phyloP scores from a whole-genome alignment of 1,284 basidiomycete genomes.

The Cutaneotrichosporon sp. region DNA sequence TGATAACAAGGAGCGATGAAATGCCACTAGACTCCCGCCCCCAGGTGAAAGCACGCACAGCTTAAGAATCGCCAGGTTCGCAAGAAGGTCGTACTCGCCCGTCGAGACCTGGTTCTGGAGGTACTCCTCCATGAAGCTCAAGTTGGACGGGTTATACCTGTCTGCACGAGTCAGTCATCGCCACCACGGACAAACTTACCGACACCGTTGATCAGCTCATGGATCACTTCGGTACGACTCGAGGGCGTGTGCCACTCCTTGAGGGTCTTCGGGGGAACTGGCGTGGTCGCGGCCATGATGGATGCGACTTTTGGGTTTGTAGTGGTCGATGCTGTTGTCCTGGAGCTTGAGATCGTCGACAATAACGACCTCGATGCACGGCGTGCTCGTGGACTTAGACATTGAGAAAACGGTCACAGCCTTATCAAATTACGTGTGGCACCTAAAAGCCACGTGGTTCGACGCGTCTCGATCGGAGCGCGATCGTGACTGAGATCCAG shows the following conservation, averaged over 20 bases:
- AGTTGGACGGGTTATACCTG: conserved; percentile 92
- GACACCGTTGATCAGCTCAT: conserved; percentile 84
- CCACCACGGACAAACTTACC: conserved; percentile 55
- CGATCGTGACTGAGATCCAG: background rate
- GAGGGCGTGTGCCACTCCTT: conserved; percentile 55
- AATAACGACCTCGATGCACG: background rate
- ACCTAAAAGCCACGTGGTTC: background rate
- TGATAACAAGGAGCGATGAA: too few relatives aligned
- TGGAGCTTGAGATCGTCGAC: conserved; percentile 2
- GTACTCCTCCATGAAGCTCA: conserved; percentile 89
- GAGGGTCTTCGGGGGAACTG: conserved; percentile 37
- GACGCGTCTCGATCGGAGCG: conserved; percentile 3
- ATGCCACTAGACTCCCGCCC: background rate
- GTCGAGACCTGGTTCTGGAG: conserved; percentile 84
- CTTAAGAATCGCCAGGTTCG: conserved; percentile 77
- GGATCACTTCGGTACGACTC: conserved; percentile 75
- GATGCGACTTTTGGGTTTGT: conserved; percentile 11
- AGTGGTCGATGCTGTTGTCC: background rate
- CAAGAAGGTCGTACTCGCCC: conserved; percentile 86
- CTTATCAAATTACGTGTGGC: conserved; percentile 1
- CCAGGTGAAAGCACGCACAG: conserved; percentile 52
- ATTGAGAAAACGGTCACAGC: background rate
- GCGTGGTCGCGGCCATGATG: conserved; percentile 33
- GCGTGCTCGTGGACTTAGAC: background rate
- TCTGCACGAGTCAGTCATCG: conserved; percentile 55